These are phyloP conservation scores for Aspergillus sp. DNA, from an alignment of 2,329 filamentous ascomycete species.

Conservation along the genomic window DNA sequence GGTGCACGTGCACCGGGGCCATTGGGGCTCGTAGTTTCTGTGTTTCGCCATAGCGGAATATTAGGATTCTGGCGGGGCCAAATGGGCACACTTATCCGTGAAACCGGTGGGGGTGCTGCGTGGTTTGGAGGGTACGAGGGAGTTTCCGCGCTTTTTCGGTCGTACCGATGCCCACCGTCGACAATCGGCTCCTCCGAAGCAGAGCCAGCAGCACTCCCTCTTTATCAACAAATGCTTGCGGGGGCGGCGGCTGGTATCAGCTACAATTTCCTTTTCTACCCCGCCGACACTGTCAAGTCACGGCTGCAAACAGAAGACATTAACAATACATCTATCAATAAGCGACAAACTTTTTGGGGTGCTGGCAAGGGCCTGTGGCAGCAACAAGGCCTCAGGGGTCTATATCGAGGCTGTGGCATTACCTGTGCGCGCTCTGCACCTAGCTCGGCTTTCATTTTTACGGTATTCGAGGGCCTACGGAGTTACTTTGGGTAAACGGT, in stretches of 20 bases:
- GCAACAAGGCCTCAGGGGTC: constrained; percentile 75
- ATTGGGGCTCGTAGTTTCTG: constrained; percentile 69
- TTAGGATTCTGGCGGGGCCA: constrained; percentile 94
- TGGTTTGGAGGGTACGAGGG: constrained; percentile 96
- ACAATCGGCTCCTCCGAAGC: constrained; percentile 6
- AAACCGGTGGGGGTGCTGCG: constrained; percentile 87
- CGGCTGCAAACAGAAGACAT: constrained; percentile 89
- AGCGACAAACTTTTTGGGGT: constrained; percentile 66
- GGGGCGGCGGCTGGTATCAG: constrained; percentile 86
- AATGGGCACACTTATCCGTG: constrained; percentile 86
- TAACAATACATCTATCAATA: constrained; percentile 37
- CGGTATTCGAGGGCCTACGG: constrained; percentile 87
- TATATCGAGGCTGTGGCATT: constrained; percentile 94
- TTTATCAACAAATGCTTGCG: constrained; percentile 84
- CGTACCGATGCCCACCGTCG: constrained; percentile 40
- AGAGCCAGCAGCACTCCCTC: constrained; percentile 59
- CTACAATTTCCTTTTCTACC: constrained; percentile 97
- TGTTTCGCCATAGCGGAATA: constrained; percentile 80
- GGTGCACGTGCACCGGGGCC: constrained; percentile 58
- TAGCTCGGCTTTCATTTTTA: constrained; percentile 97
- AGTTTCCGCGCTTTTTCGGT: constrained; percentile 68
- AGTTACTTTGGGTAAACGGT: constrained; percentile 53
- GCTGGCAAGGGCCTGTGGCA: constrained; percentile 76
- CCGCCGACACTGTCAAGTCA: constrained; percentile 95
- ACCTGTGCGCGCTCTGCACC: constrained; percentile 85